Percentiles rank a stretch among this genome's conserved stretches.
Evolutionary conservation across 129 eudicot genomes (phyloP).

Genomic region (Mikania micrantha): DNA sequence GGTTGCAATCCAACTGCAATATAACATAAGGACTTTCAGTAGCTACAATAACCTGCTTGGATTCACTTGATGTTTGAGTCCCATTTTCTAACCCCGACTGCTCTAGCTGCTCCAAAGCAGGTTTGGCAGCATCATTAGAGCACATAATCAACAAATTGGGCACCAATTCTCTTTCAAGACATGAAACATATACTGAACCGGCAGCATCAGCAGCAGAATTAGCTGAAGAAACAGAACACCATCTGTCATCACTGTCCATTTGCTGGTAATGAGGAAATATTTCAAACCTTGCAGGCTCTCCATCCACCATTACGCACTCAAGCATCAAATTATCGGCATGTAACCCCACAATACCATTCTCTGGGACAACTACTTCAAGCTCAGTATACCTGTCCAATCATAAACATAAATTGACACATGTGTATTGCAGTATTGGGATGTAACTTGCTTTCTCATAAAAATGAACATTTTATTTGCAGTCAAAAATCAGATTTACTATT

Average conservation of each 20-base stretch:
- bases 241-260: constrained; percentile 66
- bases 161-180: constrained; percentile 73
- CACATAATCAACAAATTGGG: constrained; percentile 95
- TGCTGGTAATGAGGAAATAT: constrained; percentile 76
- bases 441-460: background rate
- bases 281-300: constrained; percentile 77
- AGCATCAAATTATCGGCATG: constrained; percentile 92
- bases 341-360: constrained; percentile 86
- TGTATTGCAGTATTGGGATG: too few relatives aligned
- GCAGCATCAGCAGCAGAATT: constrained; percentile 97
- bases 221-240: constrained; percentile 88
- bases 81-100: constrained; percentile 43
- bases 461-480: background rate
- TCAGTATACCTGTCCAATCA: constrained; percentile 68
- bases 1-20: constrained; percentile 15
- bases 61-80: constrained; percentile 42
- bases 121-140: constrained; percentile 36
- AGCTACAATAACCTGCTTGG: constrained; percentile 53
- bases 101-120: constrained; percentile 36
- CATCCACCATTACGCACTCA: constrained; percentile 81
- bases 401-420: too few relatives aligned
- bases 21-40: constrained; percentile 13
- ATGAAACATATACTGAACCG: constrained; percentile 73
- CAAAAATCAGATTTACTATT: background rate
- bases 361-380: constrained; percentile 71